Base-by-base conservation (phyloP, 1,284 basidiomycete species). In the Neolentinus lepideus region DNA sequence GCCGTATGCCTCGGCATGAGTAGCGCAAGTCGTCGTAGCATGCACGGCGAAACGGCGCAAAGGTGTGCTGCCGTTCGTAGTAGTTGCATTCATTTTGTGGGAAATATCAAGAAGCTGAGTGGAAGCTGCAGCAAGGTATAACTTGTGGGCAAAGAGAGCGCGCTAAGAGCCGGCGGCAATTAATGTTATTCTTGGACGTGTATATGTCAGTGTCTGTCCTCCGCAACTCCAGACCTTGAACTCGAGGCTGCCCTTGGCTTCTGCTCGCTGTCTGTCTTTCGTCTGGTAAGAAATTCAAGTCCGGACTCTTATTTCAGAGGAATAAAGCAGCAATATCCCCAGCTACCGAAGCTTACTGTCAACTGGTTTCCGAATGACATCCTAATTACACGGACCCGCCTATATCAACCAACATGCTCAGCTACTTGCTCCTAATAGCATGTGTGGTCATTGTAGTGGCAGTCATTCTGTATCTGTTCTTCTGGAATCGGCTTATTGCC, bases 401-500 rank as follows among this genome's bases (percentile, higher is more conserved):
- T 26, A 27, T 10, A n/a, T 19, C 22, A 46, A 65, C n/a, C 55
- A 57, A 53, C 47, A 84, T 85, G 81, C 70, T 88, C 52, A 76
- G 78, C 70, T 68, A 67, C 51, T 71, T 81, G 54, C 75, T 95
- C 51, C 78, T 94, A 61, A 78, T 88, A 60, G 79, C 86, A 61
- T 85, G 84, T 65, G 72, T 90, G 55, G 83, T 83, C 62, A 82
- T 93, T 56, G 79, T 88, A 58, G 67, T 92, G 53, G 83, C 80
- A 43, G 73, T 87, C n/a, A 71, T 87, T 54, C 64, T 88, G 57
- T 94, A 94, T 69, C 79, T 92, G 59, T 95, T 96, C 78, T 95
- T 89, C 73, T 92, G 88, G 83, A 94, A 94, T 70, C 83, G 92
- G 35, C 73, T 94, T 51, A 68, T 94, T 57, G 92, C 84, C 10